Base-by-base conservation (phyloP, 108 stramenopile genomes). In the Aureococcus anophagefferens region DNA sequence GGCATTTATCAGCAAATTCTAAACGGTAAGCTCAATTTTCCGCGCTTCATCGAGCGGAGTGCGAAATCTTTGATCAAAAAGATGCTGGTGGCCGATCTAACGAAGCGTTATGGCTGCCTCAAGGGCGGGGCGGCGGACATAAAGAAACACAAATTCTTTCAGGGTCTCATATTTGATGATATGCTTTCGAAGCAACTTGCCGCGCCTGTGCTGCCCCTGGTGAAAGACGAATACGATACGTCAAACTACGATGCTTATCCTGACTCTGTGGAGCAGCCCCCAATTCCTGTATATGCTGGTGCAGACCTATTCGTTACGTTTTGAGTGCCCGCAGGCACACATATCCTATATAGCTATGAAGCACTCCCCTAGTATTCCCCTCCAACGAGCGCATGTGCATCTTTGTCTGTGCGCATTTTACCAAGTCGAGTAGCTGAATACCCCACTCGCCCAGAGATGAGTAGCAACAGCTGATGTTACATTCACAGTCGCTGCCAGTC, bases 161-260 rank as follows among this genome's bases (percentile, higher is more conserved):
- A 59, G 13, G 86, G 82, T 34, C 74, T 87, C 51, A 81, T 88
- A 64, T 92, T 82, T 44, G 80, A 88, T 40, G 75, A 71, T 29
- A 75, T 91, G 21, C 31, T 89, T 4, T 70, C 40, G 30, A 78
- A 77, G 73, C 67, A 83, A 63, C 46, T 91, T 11, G 68, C 84
- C 11, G 77, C 89, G 14, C 91, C 91, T 67, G 91, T 91, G 40
- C 76, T 88, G 34, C 89, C 88, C 16, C 71, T 80, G 64, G 74
- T 91, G 32, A 68, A 65, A 25, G 73, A 83, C 4, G 66, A 72
- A 21, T 83, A 65, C 33, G 91, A 92, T 69, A 91, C 90, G 28
- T 84, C 84, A 5, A 89, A 91, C 67, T 92, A 91, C 77, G 91
- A 92, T 66, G 77, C 84, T 0, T 92, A 92, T 67, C 90, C 87